Percentiles rank a stretch among this genome's conserved stretches.
These are phyloP conservation scores for Phytophthora tubulina DNA, from an alignment of 352 stramenopile genomes.

Conservation along the genomic window DNA sequence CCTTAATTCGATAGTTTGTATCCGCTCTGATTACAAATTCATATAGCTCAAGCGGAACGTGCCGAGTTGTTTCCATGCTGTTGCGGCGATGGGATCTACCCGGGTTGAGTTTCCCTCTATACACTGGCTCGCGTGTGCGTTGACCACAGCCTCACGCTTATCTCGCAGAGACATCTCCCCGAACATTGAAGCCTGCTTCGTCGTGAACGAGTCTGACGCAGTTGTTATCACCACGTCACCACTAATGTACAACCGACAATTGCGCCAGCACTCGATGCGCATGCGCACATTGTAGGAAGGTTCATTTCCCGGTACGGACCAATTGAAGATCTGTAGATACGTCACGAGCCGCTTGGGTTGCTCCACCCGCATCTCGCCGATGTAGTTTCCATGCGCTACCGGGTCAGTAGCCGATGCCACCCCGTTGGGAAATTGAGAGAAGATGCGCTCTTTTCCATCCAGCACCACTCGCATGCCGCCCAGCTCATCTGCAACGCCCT, in stretches of 20 bases:
- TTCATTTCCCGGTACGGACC: constrained; percentile 30
- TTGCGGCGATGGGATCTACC: neutral
- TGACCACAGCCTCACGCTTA: constrained; percentile 39
- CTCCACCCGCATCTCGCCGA: constrained; percentile 55
- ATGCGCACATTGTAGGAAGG: constrained; percentile 51
- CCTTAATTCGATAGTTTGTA: too few relatives aligned
- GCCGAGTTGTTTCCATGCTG: constrained; percentile 37
- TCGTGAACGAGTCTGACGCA: constrained; percentile 25
- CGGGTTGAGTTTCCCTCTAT: constrained; percentile 8
- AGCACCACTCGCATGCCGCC: constrained; percentile 57
- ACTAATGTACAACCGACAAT: constrained; percentile 56
- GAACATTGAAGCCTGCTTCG: constrained; percentile 42
- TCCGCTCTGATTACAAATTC: neutral
- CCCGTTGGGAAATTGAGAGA: constrained; percentile 59
- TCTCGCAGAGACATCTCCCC: constrained; percentile 52
- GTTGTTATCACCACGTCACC: constrained; percentile 44
- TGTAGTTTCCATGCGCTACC: constrained; percentile 60
- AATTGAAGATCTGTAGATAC: constrained; percentile 58
- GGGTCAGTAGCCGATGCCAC: constrained; percentile 32
- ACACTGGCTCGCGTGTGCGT: too few relatives aligned
- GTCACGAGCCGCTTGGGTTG: constrained; percentile 46
- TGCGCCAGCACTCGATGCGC: constrained; percentile 56
- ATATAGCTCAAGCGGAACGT: constrained; percentile 43
- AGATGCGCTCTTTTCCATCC: constrained; percentile 65
- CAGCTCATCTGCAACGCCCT: constrained; percentile 24